These are phyloP conservation scores for Diutina catenulata DNA, from an alignment of 1,139 yeast genomes.

Conservation along the genomic window DNA sequence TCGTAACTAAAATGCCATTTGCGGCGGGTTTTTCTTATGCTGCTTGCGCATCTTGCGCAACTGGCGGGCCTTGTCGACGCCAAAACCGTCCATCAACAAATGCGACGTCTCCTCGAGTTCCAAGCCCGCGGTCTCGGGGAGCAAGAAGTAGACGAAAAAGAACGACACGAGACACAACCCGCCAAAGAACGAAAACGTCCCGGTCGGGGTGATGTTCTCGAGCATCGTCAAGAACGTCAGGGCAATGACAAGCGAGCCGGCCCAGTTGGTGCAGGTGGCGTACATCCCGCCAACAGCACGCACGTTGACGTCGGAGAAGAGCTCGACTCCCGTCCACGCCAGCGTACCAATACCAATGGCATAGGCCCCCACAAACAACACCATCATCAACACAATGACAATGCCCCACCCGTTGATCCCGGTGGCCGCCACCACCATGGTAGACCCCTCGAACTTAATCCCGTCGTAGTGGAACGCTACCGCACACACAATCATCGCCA, in stretches of 20 bases:
- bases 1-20: too few relatives aligned
- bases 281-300: constrained; percentile 86
- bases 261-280: constrained; percentile 95
- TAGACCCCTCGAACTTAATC: constrained; percentile 38
- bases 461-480: constrained; percentile 80
- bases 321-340: constrained; percentile 97
- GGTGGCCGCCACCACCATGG: constrained; percentile 27
- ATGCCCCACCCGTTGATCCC: constrained; percentile 73
- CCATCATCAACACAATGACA: constrained; percentile 75
- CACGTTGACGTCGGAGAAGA: constrained; percentile 79
- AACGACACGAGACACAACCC: constrained; percentile 64
- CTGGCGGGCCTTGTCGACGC: constrained; percentile 57
- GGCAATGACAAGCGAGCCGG: constrained; percentile 84
- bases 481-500: constrained; percentile 67
- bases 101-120: constrained; percentile 85
- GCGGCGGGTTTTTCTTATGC: too few relatives aligned
- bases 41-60: too few relatives aligned
- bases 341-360: constrained; percentile 94
- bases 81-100: constrained; percentile 72
- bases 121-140: constrained; percentile 86
- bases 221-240: constrained; percentile 91
- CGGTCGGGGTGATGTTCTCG: constrained; percentile 85
- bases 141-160: constrained; percentile 64
- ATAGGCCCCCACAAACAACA: constrained; percentile 75
- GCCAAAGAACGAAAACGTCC: constrained; percentile 86